phyloP scores from a whole-genome alignment of 2,329 filamentous ascomycete species.

The Aureobasidium leucospermi region DNA sequence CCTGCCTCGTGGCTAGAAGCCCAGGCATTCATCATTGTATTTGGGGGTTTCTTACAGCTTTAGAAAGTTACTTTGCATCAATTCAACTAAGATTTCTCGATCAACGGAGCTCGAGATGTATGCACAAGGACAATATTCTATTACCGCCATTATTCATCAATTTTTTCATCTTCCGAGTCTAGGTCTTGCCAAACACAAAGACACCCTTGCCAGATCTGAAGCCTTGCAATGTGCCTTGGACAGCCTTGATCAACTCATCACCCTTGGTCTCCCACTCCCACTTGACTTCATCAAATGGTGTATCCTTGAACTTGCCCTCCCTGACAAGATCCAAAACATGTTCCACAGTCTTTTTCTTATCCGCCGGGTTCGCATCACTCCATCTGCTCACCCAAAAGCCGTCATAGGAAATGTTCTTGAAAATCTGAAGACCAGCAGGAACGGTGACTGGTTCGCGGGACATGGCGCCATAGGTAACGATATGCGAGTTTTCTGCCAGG shows the following conservation, averaged over 20 bases:
- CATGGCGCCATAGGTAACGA: constrained; percentile 97
- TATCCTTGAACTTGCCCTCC: constrained; percentile 71
- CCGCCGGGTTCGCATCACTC: constrained; percentile 66
- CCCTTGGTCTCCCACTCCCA: constrained; percentile 80
- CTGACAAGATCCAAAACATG: constrained; percentile 73
- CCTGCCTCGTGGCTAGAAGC: background rate
- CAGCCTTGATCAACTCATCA: constrained; percentile 60
- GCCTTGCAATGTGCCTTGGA: constrained; percentile 75
- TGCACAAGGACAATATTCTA: background rate
- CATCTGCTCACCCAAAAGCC: constrained; percentile 95
- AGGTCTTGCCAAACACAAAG: constrained; percentile 65
- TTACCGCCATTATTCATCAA: background rate
- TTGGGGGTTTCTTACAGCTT: background rate
- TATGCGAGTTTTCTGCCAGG: constrained; percentile 57
- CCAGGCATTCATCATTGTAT: background rate
- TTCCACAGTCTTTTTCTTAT: constrained; percentile 73
- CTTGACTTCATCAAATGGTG: constrained; percentile 69
- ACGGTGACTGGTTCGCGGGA: constrained; percentile 74
- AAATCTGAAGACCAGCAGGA: constrained; percentile 81
- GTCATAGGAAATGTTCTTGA: constrained; percentile 80
- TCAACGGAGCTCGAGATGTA: background rate
- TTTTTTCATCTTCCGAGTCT: background rate
- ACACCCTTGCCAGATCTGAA: constrained; percentile 85
- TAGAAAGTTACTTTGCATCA: background rate
- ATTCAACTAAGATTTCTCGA: background rate